Evolutionary conservation across 441 rosid genomes (phyloP).

Genomic region (Erodium trifolium): DNA sequence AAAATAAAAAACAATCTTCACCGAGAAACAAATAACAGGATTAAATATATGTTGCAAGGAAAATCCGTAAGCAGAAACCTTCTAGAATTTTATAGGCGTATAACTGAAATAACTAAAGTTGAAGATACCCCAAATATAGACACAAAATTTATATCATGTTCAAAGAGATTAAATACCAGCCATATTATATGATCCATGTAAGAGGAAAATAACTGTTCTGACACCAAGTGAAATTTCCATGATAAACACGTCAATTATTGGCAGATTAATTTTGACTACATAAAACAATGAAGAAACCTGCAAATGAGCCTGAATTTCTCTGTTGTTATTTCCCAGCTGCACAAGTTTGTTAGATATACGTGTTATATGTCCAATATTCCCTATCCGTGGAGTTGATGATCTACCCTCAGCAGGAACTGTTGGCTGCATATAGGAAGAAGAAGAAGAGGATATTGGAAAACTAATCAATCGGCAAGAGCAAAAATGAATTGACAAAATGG

Average conservation of each 20-base stretch:
- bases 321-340: constrained; percentile 60
- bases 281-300: constrained; percentile 44
- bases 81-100: background rate
- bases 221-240: background rate
- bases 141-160: background rate
- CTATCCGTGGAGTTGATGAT: constrained; percentile 54
- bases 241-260: background rate
- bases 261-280: background rate
- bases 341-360: constrained; percentile 79
- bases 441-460: constrained; percentile 14
- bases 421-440: constrained; percentile 46
- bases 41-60: background rate
- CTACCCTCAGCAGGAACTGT: constrained; percentile 64
- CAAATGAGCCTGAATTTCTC: constrained; percentile 52
- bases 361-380: constrained; percentile 83
- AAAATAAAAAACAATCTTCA: background rate
- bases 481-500: background rate
- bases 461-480: constrained; percentile 1
- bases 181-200: background rate
- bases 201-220: background rate
- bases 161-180: background rate
- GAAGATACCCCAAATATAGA: constrained; percentile 1
- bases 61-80: background rate
- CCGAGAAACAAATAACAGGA: constrained; percentile 8
- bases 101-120: background rate